Percentiles rank a stretch among this genome's conserved stretches.
Evolutionary conservation across 768 basidiomycete species (phyloP).

Genomic region (Sistotremastrum suecicum): DNA sequence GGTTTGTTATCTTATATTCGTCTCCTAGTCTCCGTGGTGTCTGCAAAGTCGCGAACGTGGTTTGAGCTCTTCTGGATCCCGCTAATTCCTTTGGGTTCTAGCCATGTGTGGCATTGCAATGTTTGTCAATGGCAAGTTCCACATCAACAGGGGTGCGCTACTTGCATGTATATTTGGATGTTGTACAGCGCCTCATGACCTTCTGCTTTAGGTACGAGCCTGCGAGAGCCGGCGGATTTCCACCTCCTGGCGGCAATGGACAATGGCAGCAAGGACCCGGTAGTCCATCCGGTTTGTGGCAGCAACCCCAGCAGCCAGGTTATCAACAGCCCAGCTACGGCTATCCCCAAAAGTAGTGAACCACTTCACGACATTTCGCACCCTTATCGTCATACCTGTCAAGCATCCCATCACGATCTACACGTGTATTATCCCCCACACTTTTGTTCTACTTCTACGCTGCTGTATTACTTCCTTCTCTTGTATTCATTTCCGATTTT

Average conservation of each 20-base stretch:
- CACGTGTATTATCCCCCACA: too few relatives aligned
- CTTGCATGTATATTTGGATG: neutral
- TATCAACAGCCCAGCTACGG: neutral
- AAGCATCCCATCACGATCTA: too few relatives aligned
- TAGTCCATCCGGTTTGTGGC: neutral
- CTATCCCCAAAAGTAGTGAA: neutral
- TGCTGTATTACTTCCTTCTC: neutral
- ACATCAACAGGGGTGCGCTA: conserved; percentile 34
- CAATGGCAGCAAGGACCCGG: neutral
- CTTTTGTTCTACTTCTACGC: neutral
- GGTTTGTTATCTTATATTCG: neutral
- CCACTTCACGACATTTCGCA: neutral
- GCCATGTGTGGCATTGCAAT: conserved; percentile 54
- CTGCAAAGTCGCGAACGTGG: conserved; percentile 55
- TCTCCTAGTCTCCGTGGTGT: conserved; percentile 39
- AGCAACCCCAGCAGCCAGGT: neutral
- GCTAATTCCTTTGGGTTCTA: conserved; percentile 46
- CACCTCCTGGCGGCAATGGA: neutral
- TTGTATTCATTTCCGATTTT: neutral
- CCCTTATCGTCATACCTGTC: too few relatives aligned
- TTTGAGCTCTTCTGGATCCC: conserved; percentile 68
- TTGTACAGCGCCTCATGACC: neutral
- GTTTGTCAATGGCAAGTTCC: conserved; percentile 55
- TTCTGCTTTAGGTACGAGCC: conserved; percentile 12
- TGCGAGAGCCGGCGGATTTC: conserved; percentile 2